Evolutionary conservation across 2,329 filamentous ascomycete species (phyloP).

Genomic region (Pleomassaria siparia): DNA sequence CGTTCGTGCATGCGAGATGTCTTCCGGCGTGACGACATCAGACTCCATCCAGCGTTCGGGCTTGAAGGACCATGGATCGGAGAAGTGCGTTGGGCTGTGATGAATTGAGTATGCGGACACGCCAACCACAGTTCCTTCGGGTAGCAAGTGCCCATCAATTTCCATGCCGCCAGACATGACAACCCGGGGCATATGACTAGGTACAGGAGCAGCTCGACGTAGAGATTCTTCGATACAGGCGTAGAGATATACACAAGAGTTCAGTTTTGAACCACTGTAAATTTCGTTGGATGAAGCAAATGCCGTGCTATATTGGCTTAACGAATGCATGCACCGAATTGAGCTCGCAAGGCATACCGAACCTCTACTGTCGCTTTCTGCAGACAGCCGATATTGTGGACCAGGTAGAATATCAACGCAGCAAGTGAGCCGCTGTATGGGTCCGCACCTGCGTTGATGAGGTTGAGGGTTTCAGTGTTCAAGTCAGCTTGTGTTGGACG

Average conservation of each 20-base stretch:
- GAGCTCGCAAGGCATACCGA: slow-evolving; percentile 10
- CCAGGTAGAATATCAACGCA: slow-evolving; percentile 43
- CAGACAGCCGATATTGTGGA: slow-evolving; percentile 34
- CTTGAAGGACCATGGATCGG: slow-evolving; percentile 17
- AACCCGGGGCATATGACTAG: slow-evolving; percentile 27
- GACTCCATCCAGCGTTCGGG: slow-evolving; percentile 33
- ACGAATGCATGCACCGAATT: background rate
- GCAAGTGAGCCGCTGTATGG: slow-evolving; percentile 37
- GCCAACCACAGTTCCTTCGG: slow-evolving; percentile 24
- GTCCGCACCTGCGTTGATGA: slow-evolving; percentile 50
- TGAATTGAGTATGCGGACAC: slow-evolving; percentile 27
- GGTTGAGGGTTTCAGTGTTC: slow-evolving; percentile 46
- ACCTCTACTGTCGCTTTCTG: slow-evolving; percentile 24
- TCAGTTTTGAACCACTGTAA: slow-evolving; percentile 18
- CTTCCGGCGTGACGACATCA: background rate
- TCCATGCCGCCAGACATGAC: slow-evolving; percentile 27
- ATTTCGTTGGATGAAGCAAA: slow-evolving; percentile 23
- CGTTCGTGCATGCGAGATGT: slow-evolving; percentile 50
- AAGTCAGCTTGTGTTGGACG: slow-evolving; percentile 43
- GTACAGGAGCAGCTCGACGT: slow-evolving; percentile 28
- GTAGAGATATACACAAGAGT: slow-evolving; percentile 29
- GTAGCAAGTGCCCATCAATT: slow-evolving; percentile 24
- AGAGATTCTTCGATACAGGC: slow-evolving; percentile 39
- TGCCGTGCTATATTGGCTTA: background rate
- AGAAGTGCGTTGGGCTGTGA: slow-evolving; percentile 18